These are phyloP conservation scores for Rhizoctonia solani DNA, from an alignment of 1,284 basidiomycete species.

Conservation along the genomic window DNA sequence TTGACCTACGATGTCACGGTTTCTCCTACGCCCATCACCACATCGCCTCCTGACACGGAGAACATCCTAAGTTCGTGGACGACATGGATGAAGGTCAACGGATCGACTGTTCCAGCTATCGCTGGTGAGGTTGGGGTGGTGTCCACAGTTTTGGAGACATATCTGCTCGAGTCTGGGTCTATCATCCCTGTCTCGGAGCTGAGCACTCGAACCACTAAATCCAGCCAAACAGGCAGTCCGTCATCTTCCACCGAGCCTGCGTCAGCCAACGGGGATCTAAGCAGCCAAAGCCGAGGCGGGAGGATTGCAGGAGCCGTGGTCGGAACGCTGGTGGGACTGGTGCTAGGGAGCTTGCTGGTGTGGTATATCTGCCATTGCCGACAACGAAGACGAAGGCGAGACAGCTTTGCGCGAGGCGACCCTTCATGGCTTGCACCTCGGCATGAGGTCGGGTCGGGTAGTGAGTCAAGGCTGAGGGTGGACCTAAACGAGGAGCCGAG, in stretches of 20 bases:
- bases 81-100: constrained; percentile 6
- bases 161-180: constrained; percentile 7
- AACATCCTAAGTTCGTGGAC: constrained; percentile 9
- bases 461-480: background rate
- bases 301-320: background rate
- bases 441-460: background rate
- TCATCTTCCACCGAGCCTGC: background rate
- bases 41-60: background rate
- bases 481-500: constrained; percentile 1
- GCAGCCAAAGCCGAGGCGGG: background rate
- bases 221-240: background rate
- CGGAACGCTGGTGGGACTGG: background rate
- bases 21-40: background rate
- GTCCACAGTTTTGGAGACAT: constrained; percentile 16
- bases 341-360: background rate
- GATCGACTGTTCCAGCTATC: constrained; percentile 7
- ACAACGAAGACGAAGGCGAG: background rate
- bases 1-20: background rate
- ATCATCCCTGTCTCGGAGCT: background rate
- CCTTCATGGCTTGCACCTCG: background rate
- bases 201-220: constrained; percentile 8
- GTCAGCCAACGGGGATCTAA: background rate
- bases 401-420: background rate
- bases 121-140: constrained; percentile 13
- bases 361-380: background rate